Percentiles rank a stretch among this genome's conserved stretches.
Conservation (phyloP, 139 green algal genomes). For the Pedinophyceae sp. region DNA sequence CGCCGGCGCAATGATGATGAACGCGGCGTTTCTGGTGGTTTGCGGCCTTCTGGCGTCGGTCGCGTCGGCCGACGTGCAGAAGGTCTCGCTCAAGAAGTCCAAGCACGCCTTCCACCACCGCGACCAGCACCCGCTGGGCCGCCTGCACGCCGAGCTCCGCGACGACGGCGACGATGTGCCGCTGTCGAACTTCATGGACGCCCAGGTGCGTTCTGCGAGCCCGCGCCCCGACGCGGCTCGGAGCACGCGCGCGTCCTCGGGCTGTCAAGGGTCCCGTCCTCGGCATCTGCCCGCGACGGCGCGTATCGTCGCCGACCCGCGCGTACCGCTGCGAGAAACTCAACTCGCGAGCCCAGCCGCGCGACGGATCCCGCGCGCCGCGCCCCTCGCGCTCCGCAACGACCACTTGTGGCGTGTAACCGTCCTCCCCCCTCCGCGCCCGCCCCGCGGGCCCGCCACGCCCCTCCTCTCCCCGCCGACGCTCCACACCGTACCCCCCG, state of each 20-base stretch:
- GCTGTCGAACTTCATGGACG: slow-evolving; percentile 48
- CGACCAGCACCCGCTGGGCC: background rate
- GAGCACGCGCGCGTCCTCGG: too few relatives aligned
- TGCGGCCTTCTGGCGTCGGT: too few relatives aligned
- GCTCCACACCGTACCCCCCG: background rate
- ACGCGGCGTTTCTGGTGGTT: too few relatives aligned
- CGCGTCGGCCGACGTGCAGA: too few relatives aligned
- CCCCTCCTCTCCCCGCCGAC: background rate
- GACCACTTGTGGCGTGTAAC: too few relatives aligned
- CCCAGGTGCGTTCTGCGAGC: slow-evolving; percentile 24
- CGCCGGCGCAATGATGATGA: too few relatives aligned
- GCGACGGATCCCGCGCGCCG: slow-evolving; percentile 4
- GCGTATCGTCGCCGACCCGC: background rate
- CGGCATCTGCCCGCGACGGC: background rate
- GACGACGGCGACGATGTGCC: slow-evolving; percentile 13
- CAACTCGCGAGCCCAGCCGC: background rate
- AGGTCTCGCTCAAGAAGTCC: background rate
- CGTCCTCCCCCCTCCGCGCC: too few relatives aligned
- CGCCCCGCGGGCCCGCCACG: too few relatives aligned
- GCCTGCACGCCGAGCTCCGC: background rate
- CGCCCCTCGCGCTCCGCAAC: slow-evolving; percentile 6
- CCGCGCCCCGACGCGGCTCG: background rate
- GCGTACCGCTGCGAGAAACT: background rate
- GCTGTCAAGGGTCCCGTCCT: background rate
- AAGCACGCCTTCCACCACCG: background rate